These are phyloP conservation scores for Fusarium verticillioides DNA, from an alignment of 2,329 filamentous ascomycete species.

Conservation along the genomic window DNA sequence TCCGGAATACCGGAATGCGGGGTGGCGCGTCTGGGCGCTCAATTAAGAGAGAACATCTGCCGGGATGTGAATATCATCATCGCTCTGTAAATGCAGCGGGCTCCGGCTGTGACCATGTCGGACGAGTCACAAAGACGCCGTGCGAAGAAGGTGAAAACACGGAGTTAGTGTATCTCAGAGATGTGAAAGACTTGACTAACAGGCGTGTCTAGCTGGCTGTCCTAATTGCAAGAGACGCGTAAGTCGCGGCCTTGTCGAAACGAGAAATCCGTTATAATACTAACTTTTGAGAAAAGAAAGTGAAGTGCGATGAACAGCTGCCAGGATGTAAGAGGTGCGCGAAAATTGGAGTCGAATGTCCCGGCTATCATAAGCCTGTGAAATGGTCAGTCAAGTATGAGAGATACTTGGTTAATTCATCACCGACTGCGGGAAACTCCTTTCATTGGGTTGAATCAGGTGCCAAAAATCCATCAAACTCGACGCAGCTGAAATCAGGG, in stretches of 20 bases:
- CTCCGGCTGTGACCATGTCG: background rate
- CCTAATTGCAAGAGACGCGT: constrained; percentile 25
- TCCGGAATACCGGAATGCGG: background rate
- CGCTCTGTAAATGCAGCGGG: too few relatives aligned
- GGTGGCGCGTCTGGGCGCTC: background rate
- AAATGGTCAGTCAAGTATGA: constrained; percentile 33
- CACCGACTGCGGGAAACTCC: accelerated
- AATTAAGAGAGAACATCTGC: background rate
- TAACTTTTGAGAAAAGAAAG: background rate
- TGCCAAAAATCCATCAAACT: background rate
- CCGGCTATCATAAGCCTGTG: constrained; percentile 25
- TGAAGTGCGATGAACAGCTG: constrained; percentile 32
- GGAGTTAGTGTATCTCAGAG: background rate
- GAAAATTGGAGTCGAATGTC: constrained; percentile 19
- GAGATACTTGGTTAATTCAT: background rate
- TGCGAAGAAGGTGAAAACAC: constrained; percentile 8
- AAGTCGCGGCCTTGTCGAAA: background rate
- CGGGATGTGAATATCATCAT: background rate
- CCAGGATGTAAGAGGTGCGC: constrained; percentile 24
- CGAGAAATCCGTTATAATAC: background rate
- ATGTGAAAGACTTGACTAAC: background rate
- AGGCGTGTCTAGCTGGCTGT: constrained; percentile 6
- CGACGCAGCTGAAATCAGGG: background rate
- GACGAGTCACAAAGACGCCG: background rate
- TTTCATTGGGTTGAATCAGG: background rate